Base-by-base conservation (phyloP, 257 asterid genomes). In the Cruciata laevipes region DNA sequence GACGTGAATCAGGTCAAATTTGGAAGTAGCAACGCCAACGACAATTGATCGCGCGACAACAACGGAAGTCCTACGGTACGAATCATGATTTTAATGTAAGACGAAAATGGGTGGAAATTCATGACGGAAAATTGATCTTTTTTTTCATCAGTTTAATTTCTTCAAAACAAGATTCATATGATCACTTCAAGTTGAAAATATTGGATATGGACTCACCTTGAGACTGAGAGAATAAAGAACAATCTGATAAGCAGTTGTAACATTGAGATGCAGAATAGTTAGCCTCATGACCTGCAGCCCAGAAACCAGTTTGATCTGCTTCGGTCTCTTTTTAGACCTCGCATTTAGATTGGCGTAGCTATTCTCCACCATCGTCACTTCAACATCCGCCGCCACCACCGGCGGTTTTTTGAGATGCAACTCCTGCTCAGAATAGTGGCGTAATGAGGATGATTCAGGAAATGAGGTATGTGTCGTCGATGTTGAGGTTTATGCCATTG, bases 281-380 rank as follows among this genome's bases (percentile, higher is more conserved):
- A 81, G 81, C 32, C 72, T 73, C 24, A 75, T 75, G 63, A 69
- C 69, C 21, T 81, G 81, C 16, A 81, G 70, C 13, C 81, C 81
- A 0, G 76, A 73, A 37, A 81, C 79, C 44, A 81, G 66, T 55
- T 69, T 73, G 12, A 73, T 63, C 66, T 68, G 77, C 33, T 74
- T 81, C 3, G 79, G 75, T 69, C 79, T 61, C 42, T 61, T 75
- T 42, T 56, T 70, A 9, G 81, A 75, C 35, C 81, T 76, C 13
- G 78, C 69, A 57, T 78, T 81, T 25, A 81, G 72, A 62, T 78
- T 78, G 25, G 81, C 85, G 66, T 81, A 79, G 30, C 61, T 78
- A n/a, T 53, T 78, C 31, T 81, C 83, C 64, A 81, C 85, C 77
- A 81, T 81, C 33, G 85, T 78, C 9, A 76, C 85, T 59, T 81